These are phyloP conservation scores for Oxyria digyna DNA, from an alignment of 148 eudicot species.

Conservation along the genomic window DNA sequence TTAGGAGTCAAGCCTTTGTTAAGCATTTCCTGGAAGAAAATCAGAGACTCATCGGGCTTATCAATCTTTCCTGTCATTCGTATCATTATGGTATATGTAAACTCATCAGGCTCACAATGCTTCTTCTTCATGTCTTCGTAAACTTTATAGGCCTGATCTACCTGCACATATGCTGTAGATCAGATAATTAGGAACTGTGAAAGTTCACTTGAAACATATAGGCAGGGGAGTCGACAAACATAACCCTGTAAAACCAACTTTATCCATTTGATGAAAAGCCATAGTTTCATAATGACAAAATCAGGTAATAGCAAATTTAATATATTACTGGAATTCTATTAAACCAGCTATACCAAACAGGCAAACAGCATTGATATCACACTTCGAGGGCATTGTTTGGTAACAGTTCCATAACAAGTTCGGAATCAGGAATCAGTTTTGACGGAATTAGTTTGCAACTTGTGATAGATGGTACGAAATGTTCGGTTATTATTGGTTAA, in stretches of 20 bases:
- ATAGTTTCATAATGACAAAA: neutral
- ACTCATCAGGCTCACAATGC: constrained; percentile 77
- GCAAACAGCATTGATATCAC: neutral
- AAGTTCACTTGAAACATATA: neutral
- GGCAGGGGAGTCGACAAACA: neutral
- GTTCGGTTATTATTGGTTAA: neutral
- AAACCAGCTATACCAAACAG: no score
- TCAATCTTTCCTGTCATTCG: constrained; percentile 71
- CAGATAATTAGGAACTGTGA: constrained; percentile 34
- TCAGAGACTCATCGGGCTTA: constrained; percentile 51
- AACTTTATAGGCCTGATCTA: constrained; percentile 56
- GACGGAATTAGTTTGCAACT: neutral
- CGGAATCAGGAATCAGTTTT: neutral
- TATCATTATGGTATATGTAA: constrained; percentile 77
- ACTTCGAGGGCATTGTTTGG: neutral
- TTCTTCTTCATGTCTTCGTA: constrained; percentile 67
- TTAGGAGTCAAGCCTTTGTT: constrained; percentile 52
- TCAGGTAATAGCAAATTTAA: neutral
- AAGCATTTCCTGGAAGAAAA: constrained; percentile 73
- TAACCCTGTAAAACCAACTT: neutral
- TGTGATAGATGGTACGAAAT: neutral
- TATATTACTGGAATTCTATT: neutral
- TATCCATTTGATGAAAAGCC: neutral
- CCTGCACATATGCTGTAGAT: constrained; percentile 61
- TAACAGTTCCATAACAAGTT: neutral